Evolutionary conservation across 1,284 basidiomycete genomes (phyloP).

Genomic region (Pseudozyma flocculosa): DNA sequence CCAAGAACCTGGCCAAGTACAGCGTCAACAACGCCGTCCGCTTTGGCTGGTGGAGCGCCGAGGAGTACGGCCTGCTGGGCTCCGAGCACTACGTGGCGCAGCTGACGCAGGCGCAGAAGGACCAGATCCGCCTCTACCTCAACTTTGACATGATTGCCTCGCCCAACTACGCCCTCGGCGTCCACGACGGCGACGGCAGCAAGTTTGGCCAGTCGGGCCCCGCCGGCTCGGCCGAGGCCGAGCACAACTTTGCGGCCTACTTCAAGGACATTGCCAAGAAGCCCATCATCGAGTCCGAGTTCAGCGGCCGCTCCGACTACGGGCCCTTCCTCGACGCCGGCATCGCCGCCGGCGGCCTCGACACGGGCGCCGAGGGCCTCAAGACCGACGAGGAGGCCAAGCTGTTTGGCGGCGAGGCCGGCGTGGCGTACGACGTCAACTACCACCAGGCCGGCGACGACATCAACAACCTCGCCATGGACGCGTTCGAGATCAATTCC

Average conservation of each 20-base stretch:
- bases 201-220: constrained; percentile 19
- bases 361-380: constrained; percentile 24
- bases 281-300: constrained; percentile 16
- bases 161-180: constrained; percentile 25
- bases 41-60: constrained; percentile 30
- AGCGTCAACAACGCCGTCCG: constrained; percentile 21
- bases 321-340: constrained; percentile 30
- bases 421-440: constrained; percentile 21
- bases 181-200: constrained; percentile 25
- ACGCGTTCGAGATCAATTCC: constrained; percentile 23
- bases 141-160: constrained; percentile 37
- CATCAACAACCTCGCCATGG: constrained; percentile 19
- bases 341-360: constrained; percentile 25
- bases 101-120: constrained; percentile 10
- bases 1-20: constrained; percentile 22
- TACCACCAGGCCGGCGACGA: constrained; percentile 26
- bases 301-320: constrained; percentile 21
- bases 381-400: constrained; percentile 28
- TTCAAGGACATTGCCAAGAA: constrained; percentile 21
- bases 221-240: constrained; percentile 18
- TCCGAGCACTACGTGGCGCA: constrained; percentile 21
- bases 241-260: constrained; percentile 18
- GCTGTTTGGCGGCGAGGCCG: constrained; percentile 21
- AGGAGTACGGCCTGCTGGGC: constrained; percentile 28
- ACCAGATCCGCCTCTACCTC: constrained; percentile 23